Evolutionary conservation across 2,329 filamentous ascomycete genomes (phyloP).

Genomic region (Ceratocystis variospora): DNA sequence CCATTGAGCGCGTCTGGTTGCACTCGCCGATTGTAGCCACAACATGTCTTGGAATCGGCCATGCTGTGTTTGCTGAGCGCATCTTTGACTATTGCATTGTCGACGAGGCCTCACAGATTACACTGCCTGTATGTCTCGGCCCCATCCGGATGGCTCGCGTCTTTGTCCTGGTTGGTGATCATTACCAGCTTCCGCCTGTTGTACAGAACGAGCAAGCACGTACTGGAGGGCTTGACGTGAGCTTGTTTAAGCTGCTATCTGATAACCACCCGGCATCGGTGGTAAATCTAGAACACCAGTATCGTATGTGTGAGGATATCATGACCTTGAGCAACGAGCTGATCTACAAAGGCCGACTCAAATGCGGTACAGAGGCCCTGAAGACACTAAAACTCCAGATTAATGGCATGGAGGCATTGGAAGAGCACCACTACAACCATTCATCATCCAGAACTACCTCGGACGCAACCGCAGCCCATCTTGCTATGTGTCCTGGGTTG

Average conservation of each 20-base stretch:
- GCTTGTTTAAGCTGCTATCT: constrained; percentile 84
- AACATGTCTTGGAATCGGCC: constrained; percentile 83
- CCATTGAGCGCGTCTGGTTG: constrained; percentile 72
- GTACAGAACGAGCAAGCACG: constrained; percentile 85
- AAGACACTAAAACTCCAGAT: constrained; percentile 55
- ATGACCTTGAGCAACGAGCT: constrained; percentile 87
- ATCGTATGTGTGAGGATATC: constrained; percentile 95
- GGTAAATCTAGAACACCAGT: constrained; percentile 86
- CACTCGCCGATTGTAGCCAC: constrained; percentile 82
- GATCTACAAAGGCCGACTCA: constrained; percentile 81
- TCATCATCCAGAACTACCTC: too few relatives aligned
- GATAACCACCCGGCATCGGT: constrained; percentile 79
- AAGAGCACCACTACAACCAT: constrained; percentile 41
- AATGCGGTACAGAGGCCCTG: constrained; percentile 71
- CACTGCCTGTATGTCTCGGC: constrained; percentile 81
- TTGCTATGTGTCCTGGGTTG: constrained; percentile 26
- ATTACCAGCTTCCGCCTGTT: constrained; percentile 87
- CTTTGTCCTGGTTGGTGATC: constrained; percentile 91
- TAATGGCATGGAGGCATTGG: constrained; percentile 49
- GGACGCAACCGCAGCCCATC: neutral
- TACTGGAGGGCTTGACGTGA: constrained; percentile 76
- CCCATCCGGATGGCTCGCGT: constrained; percentile 85
- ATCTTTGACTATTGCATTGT: constrained; percentile 97
- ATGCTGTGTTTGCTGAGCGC: constrained; percentile 74
- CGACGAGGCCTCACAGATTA: constrained; percentile 95